Percentiles rank a stretch among this genome's conserved stretches.
Evolutionary conservation across 805 yeast species (phyloP).

Genomic region (Schizosaccharomyces octosporus): DNA sequence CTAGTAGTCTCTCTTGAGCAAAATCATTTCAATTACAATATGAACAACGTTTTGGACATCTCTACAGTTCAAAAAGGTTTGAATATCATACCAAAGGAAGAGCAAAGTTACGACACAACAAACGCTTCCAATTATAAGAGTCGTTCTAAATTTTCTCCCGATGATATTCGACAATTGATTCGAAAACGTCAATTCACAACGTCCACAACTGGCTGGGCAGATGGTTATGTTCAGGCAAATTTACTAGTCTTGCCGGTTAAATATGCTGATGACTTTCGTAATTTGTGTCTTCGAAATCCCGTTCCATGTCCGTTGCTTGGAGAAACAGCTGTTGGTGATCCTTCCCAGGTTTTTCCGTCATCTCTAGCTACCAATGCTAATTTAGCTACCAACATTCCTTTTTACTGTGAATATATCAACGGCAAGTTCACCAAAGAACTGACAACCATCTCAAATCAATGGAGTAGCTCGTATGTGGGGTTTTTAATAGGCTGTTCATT

Average conservation of each 20-base stretch:
- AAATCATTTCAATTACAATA: too few relatives aligned
- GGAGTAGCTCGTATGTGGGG: slow-evolving; percentile 18
- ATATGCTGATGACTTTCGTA: slow-evolving; percentile 15
- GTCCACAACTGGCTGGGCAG: slow-evolving; percentile 1
- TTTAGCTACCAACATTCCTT: slow-evolving; percentile 12
- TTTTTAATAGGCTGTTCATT: slow-evolving; percentile 21
- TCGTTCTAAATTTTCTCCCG: neutral
- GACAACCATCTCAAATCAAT: slow-evolving; percentile 11
- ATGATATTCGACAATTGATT: neutral
- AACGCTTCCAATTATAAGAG: too few relatives aligned
- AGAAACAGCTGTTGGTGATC: slow-evolving; percentile 9
- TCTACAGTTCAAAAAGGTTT: too few relatives aligned
- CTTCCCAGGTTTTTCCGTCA: neutral
- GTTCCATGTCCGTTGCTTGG: slow-evolving; percentile 19
- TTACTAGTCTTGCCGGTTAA: slow-evolving; percentile 16
- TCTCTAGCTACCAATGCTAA: neutral
- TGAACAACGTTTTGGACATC: too few relatives aligned
- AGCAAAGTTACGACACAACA: too few relatives aligned
- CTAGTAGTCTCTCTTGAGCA: too few relatives aligned
- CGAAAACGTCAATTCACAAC: neutral
- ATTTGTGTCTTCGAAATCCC: slow-evolving; percentile 18
- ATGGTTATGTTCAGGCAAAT: slow-evolving; percentile 16
- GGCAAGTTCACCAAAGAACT: slow-evolving; percentile 11
- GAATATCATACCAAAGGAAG: too few relatives aligned
- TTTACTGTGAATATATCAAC: slow-evolving; percentile 15